phyloP scores from a whole-genome alignment of 106 monocot species.

The Chionographis japonica region DNA sequence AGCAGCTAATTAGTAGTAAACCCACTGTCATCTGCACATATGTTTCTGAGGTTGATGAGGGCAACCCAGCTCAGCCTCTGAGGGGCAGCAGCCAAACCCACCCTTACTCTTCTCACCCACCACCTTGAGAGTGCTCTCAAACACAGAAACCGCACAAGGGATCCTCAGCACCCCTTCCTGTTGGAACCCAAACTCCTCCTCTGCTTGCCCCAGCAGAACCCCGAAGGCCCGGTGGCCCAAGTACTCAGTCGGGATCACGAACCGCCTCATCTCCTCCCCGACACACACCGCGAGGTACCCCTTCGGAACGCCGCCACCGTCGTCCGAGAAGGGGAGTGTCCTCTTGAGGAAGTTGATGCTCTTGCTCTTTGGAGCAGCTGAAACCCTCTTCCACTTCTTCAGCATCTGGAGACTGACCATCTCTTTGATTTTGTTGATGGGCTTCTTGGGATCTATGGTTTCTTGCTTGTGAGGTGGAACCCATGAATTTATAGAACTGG shows the following conservation, averaged over 20 bases:
- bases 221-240: conserved; percentile 45
- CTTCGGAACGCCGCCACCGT: conserved; percentile 30
- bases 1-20: background rate
- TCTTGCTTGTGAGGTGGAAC: background rate
- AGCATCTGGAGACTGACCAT: conserved; percentile 60
- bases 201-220: conserved; percentile 43
- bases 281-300: conserved; percentile 57
- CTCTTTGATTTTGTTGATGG: conserved; percentile 59
- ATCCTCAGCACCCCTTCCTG: conserved; percentile 54
- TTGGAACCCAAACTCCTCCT: conserved; percentile 70
- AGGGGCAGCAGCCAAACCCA: conserved; percentile 17
- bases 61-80: conserved; percentile 18
- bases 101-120: conserved; percentile 35
- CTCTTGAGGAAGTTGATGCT: conserved; percentile 42
- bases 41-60: conserved; percentile 16
- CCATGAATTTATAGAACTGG: background rate
- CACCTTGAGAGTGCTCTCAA: conserved; percentile 40
- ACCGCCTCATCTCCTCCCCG: conserved; percentile 54
- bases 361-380: conserved; percentile 32
- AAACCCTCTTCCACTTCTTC: conserved; percentile 66
- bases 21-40: conserved; percentile 13
- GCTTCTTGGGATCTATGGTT: conserved; percentile 21
- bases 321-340: conserved; percentile 40
- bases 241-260: conserved; percentile 58
- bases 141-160: conserved; percentile 46